A percentile compares a stretch with the other conserved stretches of the same genome.
Evolutionary conservation across 2,329 filamentous ascomycete genomes (phyloP).

Genomic region (Knoxdaviesia capensis): DNA sequence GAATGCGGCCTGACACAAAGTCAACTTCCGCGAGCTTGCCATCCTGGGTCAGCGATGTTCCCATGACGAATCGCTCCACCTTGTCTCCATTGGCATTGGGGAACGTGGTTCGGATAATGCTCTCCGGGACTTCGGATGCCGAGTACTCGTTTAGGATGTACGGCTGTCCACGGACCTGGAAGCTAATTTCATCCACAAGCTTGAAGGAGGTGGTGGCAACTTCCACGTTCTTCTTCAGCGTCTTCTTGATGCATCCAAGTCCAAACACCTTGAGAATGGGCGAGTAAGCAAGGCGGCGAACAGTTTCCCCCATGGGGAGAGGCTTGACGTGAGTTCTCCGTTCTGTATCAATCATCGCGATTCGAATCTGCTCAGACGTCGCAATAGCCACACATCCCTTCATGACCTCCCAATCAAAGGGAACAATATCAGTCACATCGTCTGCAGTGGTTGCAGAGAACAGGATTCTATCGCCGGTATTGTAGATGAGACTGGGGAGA

Average conservation of each 20-base stretch:
- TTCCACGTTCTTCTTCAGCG: slow-evolving; percentile 52
- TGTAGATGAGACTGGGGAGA: slow-evolving; percentile 84
- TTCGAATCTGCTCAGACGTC: slow-evolving; percentile 53
- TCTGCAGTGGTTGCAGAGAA: slow-evolving; percentile 90
- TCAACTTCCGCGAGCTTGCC: neutral
- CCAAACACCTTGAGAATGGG: slow-evolving; percentile 62
- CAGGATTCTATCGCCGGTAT: slow-evolving; percentile 65
- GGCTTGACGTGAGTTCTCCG: slow-evolving; percentile 76
- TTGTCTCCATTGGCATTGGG: slow-evolving; percentile 31
- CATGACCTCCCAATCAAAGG: slow-evolving; percentile 66
- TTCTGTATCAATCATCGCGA: slow-evolving; percentile 66
- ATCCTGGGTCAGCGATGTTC: slow-evolving; percentile 40
- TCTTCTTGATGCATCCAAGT: slow-evolving; percentile 64
- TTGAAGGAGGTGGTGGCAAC: slow-evolving; percentile 62
- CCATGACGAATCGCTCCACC: slow-evolving; percentile 72
- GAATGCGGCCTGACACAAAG: slow-evolving; percentile 47
- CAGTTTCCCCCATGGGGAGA: slow-evolving; percentile 59
- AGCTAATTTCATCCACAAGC: slow-evolving; percentile 77
- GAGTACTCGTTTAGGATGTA: slow-evolving; percentile 34
- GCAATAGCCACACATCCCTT: slow-evolving; percentile 67
- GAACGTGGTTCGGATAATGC: slow-evolving; percentile 59
- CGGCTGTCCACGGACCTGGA: slow-evolving; percentile 53
- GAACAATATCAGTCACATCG: slow-evolving; percentile 60
- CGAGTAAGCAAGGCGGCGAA: slow-evolving; percentile 75
- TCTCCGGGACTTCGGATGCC: slow-evolving; percentile 57